Percentiles rank a stretch among this genome's conserved stretches.
phyloP scores from a whole-genome alignment of 257 asterid species.

The Knoxia roxburghii region DNA sequence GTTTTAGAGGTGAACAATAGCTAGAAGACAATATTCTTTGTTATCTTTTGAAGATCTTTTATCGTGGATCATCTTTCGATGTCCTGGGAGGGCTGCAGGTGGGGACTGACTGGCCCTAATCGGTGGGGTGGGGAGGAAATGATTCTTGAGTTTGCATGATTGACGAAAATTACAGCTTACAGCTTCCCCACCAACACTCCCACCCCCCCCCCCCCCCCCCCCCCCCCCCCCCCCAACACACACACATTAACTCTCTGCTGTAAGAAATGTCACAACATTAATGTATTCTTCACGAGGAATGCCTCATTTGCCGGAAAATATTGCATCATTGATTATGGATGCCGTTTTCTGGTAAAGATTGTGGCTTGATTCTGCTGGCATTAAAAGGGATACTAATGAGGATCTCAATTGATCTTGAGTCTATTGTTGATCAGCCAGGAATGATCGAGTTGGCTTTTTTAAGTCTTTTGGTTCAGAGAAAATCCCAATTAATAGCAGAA shows the following conservation, averaged over 20 bases:
- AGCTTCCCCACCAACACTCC: too few species aligned
- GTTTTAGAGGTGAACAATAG: constrained; percentile 9
- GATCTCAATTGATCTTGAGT: neutral
- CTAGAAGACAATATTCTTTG: constrained; percentile 24
- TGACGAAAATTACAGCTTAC: constrained; percentile 1
- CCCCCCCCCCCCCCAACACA: too few species aligned
- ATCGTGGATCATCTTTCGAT: constrained; percentile 5
- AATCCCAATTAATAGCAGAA: neutral
- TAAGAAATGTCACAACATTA: constrained; percentile 1
- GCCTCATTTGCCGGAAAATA: too few species aligned
- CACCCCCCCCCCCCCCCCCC: too few species aligned
- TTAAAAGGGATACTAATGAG: neutral
- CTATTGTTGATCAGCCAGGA: too few species aligned
- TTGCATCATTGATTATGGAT: too few species aligned
- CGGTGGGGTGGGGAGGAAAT: neutral
- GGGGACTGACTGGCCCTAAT: constrained; percentile 13
- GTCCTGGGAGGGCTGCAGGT: constrained; percentile 10
- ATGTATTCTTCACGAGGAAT: too few species aligned
- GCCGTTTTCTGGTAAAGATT: too few species aligned
- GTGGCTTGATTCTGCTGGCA: neutral
- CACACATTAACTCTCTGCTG: constrained; percentile 9
- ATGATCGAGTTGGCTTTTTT: neutral
- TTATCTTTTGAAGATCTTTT: constrained; percentile 8
- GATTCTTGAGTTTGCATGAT: neutral
- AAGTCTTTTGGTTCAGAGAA: neutral